Evolutionary conservation across 345 rosid genomes (phyloP).

Genomic region (Barbarea vulgaris): DNA sequence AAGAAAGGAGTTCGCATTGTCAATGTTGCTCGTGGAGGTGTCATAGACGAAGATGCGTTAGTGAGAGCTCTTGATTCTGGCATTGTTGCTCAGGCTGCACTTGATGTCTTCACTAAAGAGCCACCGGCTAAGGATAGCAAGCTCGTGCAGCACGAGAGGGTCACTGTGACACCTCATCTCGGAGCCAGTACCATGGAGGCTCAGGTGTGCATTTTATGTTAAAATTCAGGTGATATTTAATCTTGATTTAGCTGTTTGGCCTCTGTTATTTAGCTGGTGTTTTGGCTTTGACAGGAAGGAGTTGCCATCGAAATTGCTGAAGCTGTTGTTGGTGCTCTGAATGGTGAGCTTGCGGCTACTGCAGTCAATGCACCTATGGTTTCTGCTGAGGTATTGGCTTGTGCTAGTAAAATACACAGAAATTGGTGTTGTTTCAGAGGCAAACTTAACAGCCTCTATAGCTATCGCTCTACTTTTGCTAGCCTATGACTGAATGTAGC

Average conservation of each 20-base stretch:
- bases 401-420: background rate
- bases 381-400: slow-evolving; percentile 54
- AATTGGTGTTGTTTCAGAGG: background rate
- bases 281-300: slow-evolving; percentile 61
- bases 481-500: background rate
- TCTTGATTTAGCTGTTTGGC: background rate
- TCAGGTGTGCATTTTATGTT: slow-evolving; percentile 53
- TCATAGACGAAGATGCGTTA: slow-evolving; percentile 87
- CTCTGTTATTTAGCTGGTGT: slow-evolving; percentile 25
- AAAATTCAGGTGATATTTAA: background rate
- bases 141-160: slow-evolving; percentile 75
- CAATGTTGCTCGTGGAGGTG: slow-evolving; percentile 94
- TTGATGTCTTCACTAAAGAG: slow-evolving; percentile 82
- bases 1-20: slow-evolving; percentile 85
- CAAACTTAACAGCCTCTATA: background rate
- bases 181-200: slow-evolving; percentile 95
- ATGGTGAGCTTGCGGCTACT: slow-evolving; percentile 90
- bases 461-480: background rate
- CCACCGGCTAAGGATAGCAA: slow-evolving; percentile 75
- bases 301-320: slow-evolving; percentile 93
- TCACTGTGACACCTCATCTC: slow-evolving; percentile 88
- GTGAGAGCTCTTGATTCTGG: slow-evolving; percentile 85
- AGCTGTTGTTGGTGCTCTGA: slow-evolving; percentile 88
- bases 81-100: slow-evolving; percentile 90
- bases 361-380: slow-evolving; percentile 97